A percentile compares a stretch with the other conserved stretches of the same genome.
phyloP scores from a whole-genome alignment of 140 eudicot species.

The Anethum foeniculum region DNA sequence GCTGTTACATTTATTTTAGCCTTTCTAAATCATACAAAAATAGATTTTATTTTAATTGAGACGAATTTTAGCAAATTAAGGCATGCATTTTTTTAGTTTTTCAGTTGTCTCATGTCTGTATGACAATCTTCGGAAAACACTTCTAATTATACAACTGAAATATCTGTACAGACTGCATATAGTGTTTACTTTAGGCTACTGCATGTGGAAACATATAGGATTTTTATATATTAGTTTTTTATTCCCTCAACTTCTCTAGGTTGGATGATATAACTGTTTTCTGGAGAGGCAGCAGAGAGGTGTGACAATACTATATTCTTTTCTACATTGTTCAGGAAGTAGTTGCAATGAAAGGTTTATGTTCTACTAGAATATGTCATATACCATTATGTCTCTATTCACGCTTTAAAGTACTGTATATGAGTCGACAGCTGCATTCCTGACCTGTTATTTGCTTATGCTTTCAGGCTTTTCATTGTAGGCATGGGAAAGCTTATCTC shows the following conservation, averaged over 20 bases:
- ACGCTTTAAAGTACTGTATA: background rate
- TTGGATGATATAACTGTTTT: background rate
- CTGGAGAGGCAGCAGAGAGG: background rate
- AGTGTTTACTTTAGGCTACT: background rate
- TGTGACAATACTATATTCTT: background rate
- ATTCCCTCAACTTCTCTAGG: background rate
- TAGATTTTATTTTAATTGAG: background rate
- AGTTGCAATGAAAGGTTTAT: background rate
- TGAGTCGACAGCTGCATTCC: background rate
- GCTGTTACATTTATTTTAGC: background rate
- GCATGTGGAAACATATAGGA: background rate
- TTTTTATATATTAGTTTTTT: background rate
- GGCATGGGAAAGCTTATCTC: slow-evolving; percentile 76
- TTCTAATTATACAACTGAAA: background rate
- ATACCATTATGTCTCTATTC: background rate
- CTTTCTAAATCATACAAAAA: background rate
- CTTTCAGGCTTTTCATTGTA: slow-evolving; percentile 58
- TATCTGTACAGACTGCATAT: background rate
- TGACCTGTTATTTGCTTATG: background rate
- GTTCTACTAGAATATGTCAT: background rate
- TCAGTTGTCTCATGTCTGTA: background rate
- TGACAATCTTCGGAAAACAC: background rate
- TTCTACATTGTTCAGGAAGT: background rate
- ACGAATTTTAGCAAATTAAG: background rate
- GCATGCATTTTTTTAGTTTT: background rate